These are phyloP conservation scores for Penicillium parvum DNA, from an alignment of 495 filamentous ascomycete genomes.

Conservation along the genomic window DNA sequence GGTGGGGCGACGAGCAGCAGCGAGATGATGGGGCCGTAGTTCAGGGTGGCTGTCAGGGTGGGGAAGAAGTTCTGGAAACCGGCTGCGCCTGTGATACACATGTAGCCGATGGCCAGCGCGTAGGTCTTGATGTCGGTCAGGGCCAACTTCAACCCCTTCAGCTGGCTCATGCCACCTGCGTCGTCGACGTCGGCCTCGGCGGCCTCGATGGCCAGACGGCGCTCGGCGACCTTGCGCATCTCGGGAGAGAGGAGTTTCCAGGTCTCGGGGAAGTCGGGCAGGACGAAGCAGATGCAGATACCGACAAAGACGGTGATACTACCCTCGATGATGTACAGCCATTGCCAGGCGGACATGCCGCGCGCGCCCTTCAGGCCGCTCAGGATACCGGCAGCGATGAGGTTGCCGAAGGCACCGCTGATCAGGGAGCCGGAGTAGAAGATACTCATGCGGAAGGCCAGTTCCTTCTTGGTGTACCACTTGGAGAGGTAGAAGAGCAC, in stretches of 20 bases:
- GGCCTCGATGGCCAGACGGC: slow-evolving; percentile 45
- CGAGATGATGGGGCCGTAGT: slow-evolving; percentile 37
- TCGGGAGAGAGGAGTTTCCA: slow-evolving; percentile 43
- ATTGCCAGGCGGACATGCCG: slow-evolving; percentile 47
- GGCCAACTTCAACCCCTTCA: slow-evolving; percentile 47
- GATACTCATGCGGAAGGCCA: slow-evolving; percentile 55
- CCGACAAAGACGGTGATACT: slow-evolving; percentile 40
- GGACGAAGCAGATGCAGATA: slow-evolving; percentile 33
- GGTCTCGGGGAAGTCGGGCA: slow-evolving; percentile 49
- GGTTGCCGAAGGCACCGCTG: slow-evolving; percentile 60
- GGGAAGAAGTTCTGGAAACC: slow-evolving; percentile 57
- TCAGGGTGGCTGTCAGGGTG: slow-evolving; percentile 42
- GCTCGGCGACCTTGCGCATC: slow-evolving; percentile 47
- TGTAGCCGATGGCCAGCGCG: slow-evolving; percentile 45
- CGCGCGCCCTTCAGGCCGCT: slow-evolving; percentile 35
- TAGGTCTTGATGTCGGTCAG: slow-evolving; percentile 52
- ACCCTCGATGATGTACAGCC: slow-evolving; percentile 51
- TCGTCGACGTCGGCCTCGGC: slow-evolving; percentile 48
- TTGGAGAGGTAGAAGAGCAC: slow-evolving; percentile 54
- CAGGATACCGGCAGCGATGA: slow-evolving; percentile 55
- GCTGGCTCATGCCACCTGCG: slow-evolving; percentile 42
- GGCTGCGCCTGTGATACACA: slow-evolving; percentile 46
- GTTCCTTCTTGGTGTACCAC: slow-evolving; percentile 57
- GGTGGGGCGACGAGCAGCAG: slow-evolving; percentile 51
- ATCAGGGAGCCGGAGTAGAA: slow-evolving; percentile 65